Evolutionary conservation across 176 grass and related monocot species (phyloP).

Genomic region (Raddia guianensis): DNA sequence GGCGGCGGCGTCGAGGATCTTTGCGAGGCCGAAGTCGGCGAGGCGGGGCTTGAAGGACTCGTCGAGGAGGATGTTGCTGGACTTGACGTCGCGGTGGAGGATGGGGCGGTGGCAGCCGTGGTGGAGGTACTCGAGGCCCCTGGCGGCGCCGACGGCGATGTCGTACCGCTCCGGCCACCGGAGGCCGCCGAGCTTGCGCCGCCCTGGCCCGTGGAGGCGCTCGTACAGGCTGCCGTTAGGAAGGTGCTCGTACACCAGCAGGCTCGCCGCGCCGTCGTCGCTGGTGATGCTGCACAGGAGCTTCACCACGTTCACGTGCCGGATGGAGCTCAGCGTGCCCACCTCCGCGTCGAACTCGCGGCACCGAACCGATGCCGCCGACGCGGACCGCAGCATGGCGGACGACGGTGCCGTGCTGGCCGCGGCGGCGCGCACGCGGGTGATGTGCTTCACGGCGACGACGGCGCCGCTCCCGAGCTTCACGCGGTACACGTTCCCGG

Average conservation of each 20-base stretch:
- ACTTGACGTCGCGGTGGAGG: slow-evolving; percentile 95
- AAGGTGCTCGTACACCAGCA: slow-evolving; percentile 95
- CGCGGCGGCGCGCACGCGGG: background rate
- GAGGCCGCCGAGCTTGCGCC: slow-evolving; percentile 38
- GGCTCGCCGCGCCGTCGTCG: slow-evolving; percentile 62
- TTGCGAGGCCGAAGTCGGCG: slow-evolving; percentile 92
- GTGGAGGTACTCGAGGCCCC: slow-evolving; percentile 83
- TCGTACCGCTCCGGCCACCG: slow-evolving; percentile 65
- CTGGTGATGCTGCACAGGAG: slow-evolving; percentile 90
- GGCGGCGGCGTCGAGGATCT: slow-evolving; percentile 46
- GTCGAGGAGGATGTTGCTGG: slow-evolving; percentile 94
- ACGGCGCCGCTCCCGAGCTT: slow-evolving; percentile 52
- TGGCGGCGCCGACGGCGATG: slow-evolving; percentile 67
- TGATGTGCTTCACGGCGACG: slow-evolving; percentile 89
- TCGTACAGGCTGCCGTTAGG: slow-evolving; percentile 87
- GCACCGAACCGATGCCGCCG: slow-evolving; percentile 45
- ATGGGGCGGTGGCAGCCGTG: slow-evolving; percentile 77
- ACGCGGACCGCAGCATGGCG: slow-evolving; percentile 42
- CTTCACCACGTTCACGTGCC: slow-evolving; percentile 93
- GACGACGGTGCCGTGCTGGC: slow-evolving; percentile 1
- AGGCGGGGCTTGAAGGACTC: slow-evolving; percentile 79
- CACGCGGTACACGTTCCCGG: slow-evolving; percentile 86
- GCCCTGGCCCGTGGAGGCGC: slow-evolving; percentile 47
- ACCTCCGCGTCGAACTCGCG: slow-evolving; percentile 94
- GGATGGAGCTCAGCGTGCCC: slow-evolving; percentile 75